These are phyloP conservation scores for Auriculariales sp. DNA, from an alignment of 768 basidiomycete genomes.

Conservation along the genomic window DNA sequence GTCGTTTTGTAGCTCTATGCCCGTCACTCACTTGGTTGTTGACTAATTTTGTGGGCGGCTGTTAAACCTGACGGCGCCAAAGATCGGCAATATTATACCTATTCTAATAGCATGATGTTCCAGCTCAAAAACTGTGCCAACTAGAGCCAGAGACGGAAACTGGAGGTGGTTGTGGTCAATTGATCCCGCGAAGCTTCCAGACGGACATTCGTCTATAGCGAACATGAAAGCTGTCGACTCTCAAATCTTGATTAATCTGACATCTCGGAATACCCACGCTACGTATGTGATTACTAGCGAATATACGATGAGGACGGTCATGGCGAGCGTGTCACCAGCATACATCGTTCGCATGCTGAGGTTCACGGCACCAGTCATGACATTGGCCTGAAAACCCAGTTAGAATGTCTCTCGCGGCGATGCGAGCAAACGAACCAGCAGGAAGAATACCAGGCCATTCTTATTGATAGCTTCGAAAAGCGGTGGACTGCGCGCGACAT, in stretches of 20 bases:
- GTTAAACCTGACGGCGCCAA: too few relatives aligned
- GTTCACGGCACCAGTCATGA: slow-evolving; percentile 76
- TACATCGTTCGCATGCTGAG: slow-evolving; percentile 74
- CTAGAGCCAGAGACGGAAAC: too few relatives aligned
- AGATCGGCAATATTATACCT: too few relatives aligned
- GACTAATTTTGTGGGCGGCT: too few relatives aligned
- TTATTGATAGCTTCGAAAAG: slow-evolving; percentile 73
- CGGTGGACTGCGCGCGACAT: slow-evolving; percentile 21
- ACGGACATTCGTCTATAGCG: too few relatives aligned
- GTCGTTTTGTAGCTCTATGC: too few relatives aligned
- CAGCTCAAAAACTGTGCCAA: too few relatives aligned
- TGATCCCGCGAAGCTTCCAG: too few relatives aligned
- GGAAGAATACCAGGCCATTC: slow-evolving; percentile 67
- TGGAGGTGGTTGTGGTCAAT: too few relatives aligned
- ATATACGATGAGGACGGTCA: slow-evolving; percentile 52
- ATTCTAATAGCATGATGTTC: too few relatives aligned
- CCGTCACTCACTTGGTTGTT: too few relatives aligned
- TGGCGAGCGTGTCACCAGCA: slow-evolving; percentile 34
- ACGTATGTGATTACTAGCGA: slow-evolving; percentile 37
- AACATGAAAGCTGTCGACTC: too few relatives aligned
- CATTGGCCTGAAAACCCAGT: slow-evolving; percentile 50
- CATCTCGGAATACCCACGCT: slow-evolving; percentile 41
- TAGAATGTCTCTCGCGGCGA: neutral
- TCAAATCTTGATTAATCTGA: slow-evolving; percentile 22
- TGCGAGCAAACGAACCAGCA: slow-evolving; percentile 41